A percentile compares a stretch with the other conserved stretches of the same genome.
Conservation (phyloP, 2,329 filamentous ascomycete genomes). For the Stagonosporopsis rhizophila region DNA sequence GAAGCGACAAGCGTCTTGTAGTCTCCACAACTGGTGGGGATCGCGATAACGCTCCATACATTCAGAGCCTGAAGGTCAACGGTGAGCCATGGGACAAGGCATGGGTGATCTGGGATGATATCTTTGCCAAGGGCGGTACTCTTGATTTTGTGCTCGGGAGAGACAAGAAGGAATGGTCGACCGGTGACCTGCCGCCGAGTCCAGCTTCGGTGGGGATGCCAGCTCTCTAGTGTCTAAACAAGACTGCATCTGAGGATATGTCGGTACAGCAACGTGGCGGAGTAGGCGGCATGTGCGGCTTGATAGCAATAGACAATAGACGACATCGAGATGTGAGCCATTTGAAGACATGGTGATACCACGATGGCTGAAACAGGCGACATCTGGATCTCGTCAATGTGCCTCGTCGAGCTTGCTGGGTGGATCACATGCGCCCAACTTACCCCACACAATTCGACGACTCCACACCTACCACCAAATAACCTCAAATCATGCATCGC, state of each 20-base stretch:
- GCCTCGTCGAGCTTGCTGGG: not conserved
- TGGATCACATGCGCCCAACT: not conserved
- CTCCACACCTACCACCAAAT: slow-evolving; percentile 10
- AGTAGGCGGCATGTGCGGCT: not conserved
- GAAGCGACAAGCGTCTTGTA: slow-evolving; percentile 59
- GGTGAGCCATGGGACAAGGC: slow-evolving; percentile 66
- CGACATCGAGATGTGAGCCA: not conserved
- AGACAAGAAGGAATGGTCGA: slow-evolving; percentile 61
- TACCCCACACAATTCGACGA: slow-evolving; percentile 1
- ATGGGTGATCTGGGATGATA: slow-evolving; percentile 71
- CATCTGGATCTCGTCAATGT: not conserved
- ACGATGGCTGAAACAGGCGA: slow-evolving; percentile 7
- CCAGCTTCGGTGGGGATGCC: slow-evolving; percentile 52
- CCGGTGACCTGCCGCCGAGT: slow-evolving; percentile 66
- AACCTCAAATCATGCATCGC: slow-evolving; percentile 2
- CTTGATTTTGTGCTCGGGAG: slow-evolving; percentile 62
- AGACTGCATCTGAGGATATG: not conserved
- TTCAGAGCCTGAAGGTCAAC: slow-evolving; percentile 72
- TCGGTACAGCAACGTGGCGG: not conserved
- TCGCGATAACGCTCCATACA: slow-evolving; percentile 61
- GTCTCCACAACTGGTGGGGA: slow-evolving; percentile 62
- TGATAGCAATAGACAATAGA: not conserved
- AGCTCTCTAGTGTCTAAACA: not conserved
- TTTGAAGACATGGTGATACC: slow-evolving; percentile 29
- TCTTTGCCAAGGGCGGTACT: slow-evolving; percentile 66